Conservation (phyloP, 257 asterid genomes). For the Capsicum baccatum region DNA sequence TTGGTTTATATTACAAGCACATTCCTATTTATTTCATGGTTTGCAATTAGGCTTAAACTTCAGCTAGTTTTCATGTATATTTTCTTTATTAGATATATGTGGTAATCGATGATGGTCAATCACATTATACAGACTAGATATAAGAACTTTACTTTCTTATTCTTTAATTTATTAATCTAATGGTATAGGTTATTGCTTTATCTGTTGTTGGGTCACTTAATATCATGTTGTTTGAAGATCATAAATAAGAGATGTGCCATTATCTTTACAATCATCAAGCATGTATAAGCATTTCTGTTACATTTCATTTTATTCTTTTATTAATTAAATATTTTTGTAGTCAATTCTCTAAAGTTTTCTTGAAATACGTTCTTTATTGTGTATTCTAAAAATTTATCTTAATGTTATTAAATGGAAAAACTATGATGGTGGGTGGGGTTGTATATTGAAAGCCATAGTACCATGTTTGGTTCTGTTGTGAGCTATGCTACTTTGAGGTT, state of each 20-base stretch:
- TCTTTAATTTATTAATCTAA: neutral
- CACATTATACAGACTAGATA: neutral
- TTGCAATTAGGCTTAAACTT: neutral
- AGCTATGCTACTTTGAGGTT: slow-evolving; percentile 88
- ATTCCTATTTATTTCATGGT: neutral
- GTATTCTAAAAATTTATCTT: neutral
- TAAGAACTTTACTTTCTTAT: neutral
- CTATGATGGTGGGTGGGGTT: slow-evolving; percentile 97
- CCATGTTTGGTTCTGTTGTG: slow-evolving; percentile 95
- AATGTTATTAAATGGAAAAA: slow-evolving; percentile 52
- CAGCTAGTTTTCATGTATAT: slow-evolving; percentile 17
- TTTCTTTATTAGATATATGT: slow-evolving; percentile 31
- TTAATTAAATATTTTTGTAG: neutral
- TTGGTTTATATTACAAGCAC: neutral
- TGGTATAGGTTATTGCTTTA: slow-evolving; percentile 66
- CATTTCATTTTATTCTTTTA: neutral
- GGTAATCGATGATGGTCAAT: neutral
- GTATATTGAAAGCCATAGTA: slow-evolving; percentile 97
- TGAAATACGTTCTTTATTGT: neutral
- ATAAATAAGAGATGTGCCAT: slow-evolving; percentile 82
- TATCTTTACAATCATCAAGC: slow-evolving; percentile 98
- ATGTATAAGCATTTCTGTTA: neutral
- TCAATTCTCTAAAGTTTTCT: neutral
- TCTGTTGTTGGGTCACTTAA: slow-evolving; percentile 83
- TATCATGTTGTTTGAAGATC: slow-evolving; percentile 71